These are phyloP conservation scores for Diutina rugosa DNA, from an alignment of 1,139 yeast genomes.

Conservation along the genomic window DNA sequence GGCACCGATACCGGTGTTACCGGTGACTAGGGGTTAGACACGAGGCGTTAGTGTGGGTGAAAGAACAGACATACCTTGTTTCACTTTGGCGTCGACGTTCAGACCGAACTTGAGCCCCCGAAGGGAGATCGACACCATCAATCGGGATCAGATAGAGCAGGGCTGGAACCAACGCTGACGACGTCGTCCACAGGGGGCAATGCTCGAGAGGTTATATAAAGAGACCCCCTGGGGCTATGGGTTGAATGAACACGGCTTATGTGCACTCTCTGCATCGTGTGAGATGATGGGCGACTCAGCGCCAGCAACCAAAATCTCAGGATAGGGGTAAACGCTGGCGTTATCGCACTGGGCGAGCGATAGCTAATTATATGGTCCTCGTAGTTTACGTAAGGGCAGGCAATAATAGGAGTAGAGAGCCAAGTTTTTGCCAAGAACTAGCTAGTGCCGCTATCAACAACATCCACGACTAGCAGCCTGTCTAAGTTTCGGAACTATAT, in stretches of 20 bases:
- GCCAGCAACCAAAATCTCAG: background rate
- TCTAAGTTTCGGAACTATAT: no score
- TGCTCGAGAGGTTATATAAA: background rate
- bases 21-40: background rate
- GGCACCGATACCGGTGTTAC: constrained; percentile 1
- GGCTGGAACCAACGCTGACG: background rate
- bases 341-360: background rate
- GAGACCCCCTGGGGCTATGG: background rate
- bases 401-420: no score
- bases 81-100: background rate
- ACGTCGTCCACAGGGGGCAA: background rate
- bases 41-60: background rate
- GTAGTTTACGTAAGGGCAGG: no score
- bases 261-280: background rate
- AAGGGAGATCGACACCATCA: background rate
- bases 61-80: background rate
- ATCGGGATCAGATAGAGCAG: background rate
- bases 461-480: no score
- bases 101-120: background rate
- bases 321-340: background rate
- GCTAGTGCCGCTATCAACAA: no score
- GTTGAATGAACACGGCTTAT: background rate
- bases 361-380: no score
- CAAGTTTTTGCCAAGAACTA: no score
- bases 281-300: background rate